Percentiles rank a stretch among this genome's conserved stretches.
These are phyloP conservation scores for Leishmania martiniquensis DNA, from an alignment of 208 protist genomes.

Conservation along the genomic window DNA sequence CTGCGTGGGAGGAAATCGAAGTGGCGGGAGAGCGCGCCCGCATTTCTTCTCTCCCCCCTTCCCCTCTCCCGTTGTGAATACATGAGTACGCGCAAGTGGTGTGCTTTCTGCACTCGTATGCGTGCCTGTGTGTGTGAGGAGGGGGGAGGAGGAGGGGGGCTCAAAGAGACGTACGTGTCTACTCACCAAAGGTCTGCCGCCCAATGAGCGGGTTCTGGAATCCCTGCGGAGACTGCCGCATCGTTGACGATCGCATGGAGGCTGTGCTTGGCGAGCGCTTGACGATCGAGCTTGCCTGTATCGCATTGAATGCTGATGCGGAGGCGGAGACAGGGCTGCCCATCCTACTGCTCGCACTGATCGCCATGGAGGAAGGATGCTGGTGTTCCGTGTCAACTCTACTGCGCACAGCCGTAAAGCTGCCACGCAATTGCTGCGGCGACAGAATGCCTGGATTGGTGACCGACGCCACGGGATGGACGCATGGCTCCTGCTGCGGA, in stretches of 20 bases:
- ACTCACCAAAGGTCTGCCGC: slow-evolving; percentile 20
- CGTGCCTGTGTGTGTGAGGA: too few relatives aligned
- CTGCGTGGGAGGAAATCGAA: too few relatives aligned
- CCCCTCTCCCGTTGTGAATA: too few relatives aligned
- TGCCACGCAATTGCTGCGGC: slow-evolving; percentile 5
- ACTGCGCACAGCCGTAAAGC: neutral
- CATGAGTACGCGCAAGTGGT: too few relatives aligned
- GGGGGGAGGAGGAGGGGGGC: neutral
- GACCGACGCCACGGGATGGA: neutral
- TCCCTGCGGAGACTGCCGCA: neutral
- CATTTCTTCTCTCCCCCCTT: too few relatives aligned
- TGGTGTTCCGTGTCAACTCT: slow-evolving; percentile 5
- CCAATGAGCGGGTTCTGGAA: slow-evolving; percentile 32
- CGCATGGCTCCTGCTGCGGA: neutral
- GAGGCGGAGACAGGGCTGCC: neutral
- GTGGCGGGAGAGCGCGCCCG: too few relatives aligned
- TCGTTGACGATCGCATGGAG: neutral
- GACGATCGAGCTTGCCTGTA: neutral
- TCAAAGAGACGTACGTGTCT: neutral
- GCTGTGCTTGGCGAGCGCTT: neutral
- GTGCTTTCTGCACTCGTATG: too few relatives aligned
- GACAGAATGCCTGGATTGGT: slow-evolving; percentile 3
- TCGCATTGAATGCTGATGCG: neutral
- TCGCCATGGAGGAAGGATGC: neutral
- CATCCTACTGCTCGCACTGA: neutral